A percentile compares a stretch with the other conserved stretches of the same genome.
Evolutionary conservation across 2,329 filamentous ascomycete genomes (phyloP).

Genomic region (Hirsutella thompsonii): DNA sequence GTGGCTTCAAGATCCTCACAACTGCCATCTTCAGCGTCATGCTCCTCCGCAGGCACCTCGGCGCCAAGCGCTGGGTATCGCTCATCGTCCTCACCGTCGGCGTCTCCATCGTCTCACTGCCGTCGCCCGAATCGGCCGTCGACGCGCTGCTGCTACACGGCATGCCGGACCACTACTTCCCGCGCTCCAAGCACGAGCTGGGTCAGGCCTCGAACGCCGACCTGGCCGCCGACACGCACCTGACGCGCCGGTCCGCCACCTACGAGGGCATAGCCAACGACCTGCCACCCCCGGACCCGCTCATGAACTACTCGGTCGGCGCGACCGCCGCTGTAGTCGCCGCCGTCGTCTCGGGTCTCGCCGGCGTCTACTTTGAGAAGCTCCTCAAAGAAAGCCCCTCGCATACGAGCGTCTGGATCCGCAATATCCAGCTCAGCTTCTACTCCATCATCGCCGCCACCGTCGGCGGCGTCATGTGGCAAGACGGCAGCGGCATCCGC

Average conservation of each 20-base stretch:
- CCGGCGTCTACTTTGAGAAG: conserved; percentile 82
- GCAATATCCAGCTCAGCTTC: conserved; percentile 88
- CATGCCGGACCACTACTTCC: conserved; percentile 56
- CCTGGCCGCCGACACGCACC: conserved; percentile 9
- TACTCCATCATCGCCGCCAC: conserved; percentile 88
- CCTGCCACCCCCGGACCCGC: conserved; percentile 29
- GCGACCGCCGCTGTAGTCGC: conserved; percentile 66
- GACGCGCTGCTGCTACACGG: conserved; percentile 49
- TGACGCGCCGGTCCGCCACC: conserved; percentile 62
- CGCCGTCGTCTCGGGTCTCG: conserved; percentile 70
- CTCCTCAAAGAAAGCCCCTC: conserved; percentile 74
- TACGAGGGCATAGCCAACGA: conserved; percentile 75
- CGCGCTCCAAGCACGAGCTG: conserved; percentile 66
- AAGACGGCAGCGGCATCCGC: conserved; percentile 73
- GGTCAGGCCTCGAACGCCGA: conserved; percentile 33
- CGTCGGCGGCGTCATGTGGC: conserved; percentile 73
- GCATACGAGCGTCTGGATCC: conserved; percentile 74
- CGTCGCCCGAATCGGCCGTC: conserved; percentile 41
- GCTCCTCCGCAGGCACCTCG: conserved; percentile 59
- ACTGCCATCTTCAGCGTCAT: conserved; percentile 78
- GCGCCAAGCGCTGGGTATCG: conserved; percentile 65
- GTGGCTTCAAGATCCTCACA: conserved; percentile 53
- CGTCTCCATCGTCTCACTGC: conserved; percentile 75
- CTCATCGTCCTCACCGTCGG: conserved; percentile 69
- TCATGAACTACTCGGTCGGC: conserved; percentile 70